These are phyloP conservation scores for Tagetes erecta DNA, from an alignment of 129 eudicot genomes.

Conservation along the genomic window DNA sequence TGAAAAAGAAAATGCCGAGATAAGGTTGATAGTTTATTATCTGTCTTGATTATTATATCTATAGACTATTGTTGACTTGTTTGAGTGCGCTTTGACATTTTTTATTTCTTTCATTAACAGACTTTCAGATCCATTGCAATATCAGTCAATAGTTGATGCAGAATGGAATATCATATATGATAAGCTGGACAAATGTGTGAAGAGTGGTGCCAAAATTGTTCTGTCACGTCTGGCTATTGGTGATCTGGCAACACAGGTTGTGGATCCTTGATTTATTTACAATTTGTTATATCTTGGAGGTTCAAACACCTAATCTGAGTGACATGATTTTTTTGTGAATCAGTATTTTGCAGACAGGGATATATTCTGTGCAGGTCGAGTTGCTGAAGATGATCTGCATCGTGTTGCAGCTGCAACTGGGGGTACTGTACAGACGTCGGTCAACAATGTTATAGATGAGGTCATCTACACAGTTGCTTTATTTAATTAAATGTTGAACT, in stretches of 20 bases:
- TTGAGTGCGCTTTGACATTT: background rate
- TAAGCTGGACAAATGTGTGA: slow-evolving; percentile 94
- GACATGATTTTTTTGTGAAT: slow-evolving; percentile 17
- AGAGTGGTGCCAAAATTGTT: slow-evolving; percentile 91
- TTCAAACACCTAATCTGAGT: slow-evolving; percentile 9
- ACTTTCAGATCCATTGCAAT: slow-evolving; percentile 88
- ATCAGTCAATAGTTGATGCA: slow-evolving; percentile 98
- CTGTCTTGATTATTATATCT: slow-evolving; percentile 1
- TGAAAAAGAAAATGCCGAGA: slow-evolving; percentile 98
- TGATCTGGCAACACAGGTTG: slow-evolving; percentile 95
- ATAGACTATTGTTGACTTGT: background rate
- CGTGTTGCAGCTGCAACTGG: slow-evolving; percentile 98
- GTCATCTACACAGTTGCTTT: slow-evolving; percentile 25
- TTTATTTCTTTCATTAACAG: slow-evolving; percentile 36
- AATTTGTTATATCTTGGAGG: too few species aligned
- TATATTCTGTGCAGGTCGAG: slow-evolving; percentile 98
- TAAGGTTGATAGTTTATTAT: slow-evolving; percentile 50
- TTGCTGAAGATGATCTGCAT: slow-evolving; percentile 90
- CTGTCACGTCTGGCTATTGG: slow-evolving; percentile 95
- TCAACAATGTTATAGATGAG: slow-evolving; percentile 93
- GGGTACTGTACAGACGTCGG: slow-evolving; percentile 95
- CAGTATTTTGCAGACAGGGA: slow-evolving; percentile 99
- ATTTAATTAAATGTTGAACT: too few species aligned
- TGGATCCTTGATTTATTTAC: background rate
- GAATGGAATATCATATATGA: slow-evolving; percentile 99